Base-by-base conservation (phyloP, 2,329 filamentous ascomycete genomes). In the Penicillium digitatum region DNA sequence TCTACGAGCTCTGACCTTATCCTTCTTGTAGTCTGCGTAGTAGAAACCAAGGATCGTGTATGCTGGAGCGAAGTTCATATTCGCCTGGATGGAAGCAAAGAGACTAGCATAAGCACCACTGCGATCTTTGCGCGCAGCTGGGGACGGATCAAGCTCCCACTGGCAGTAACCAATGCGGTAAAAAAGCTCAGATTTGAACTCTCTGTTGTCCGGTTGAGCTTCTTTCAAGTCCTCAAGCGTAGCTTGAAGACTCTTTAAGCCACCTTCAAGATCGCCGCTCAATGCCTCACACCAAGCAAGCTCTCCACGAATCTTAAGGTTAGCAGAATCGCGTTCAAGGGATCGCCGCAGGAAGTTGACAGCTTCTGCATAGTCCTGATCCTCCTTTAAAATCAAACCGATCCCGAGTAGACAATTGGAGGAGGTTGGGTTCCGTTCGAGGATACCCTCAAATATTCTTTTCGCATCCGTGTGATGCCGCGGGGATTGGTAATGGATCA, bases 11-110 rank as follows among this genome's bases (percentile, higher is more conserved):
- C 95, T 82, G 66, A 87, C 88, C 72, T 86, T 90, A 72, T 97
- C 94, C 62, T 87, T 90, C 52, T 84, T 88, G 68, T 96, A 96
- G 67, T 97, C 93, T 6, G 87, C 85, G 68, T 96, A 99, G 75
- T 88, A 99, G 8, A 93, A 79, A 16, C 94, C 94, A 5, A 99
- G 82, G 61, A 86, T 91, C 0, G 92, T 96, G 71, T 97, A 99
- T 2, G 92, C 87, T 0, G 94, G 89, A 1, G 94, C 92, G 71
- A 88, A 91, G 65, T 88, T 95, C 54, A 94, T 82, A 64, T 96
- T 90, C 50, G 86, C 89, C 72, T 93, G 93, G 50, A 99, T 80
- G 0, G 93, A 87, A 32, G 84, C 85, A 31, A 99, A 77, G 72
- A 96, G 96, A 65, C 86, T 88, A 32, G 85, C 79, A 69, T 97